Percentiles rank a stretch among this genome's conserved stretches.
Evolutionary conservation across 129 eudicot genomes (phyloP).

Genomic region (Arctium minus): DNA sequence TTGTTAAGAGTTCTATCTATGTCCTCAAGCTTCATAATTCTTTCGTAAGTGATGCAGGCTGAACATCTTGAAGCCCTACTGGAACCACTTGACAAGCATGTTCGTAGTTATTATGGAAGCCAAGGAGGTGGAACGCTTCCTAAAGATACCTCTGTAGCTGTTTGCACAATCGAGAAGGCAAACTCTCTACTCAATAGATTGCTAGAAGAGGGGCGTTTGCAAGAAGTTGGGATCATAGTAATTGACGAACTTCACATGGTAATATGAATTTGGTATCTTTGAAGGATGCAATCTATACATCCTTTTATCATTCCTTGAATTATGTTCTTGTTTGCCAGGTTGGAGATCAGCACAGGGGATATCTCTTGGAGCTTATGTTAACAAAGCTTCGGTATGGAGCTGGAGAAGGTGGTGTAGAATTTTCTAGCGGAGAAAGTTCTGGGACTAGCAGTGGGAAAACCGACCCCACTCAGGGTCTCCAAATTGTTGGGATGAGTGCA

Average conservation of each 20-base stretch:
- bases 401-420: slow-evolving; percentile 86
- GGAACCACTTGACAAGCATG: slow-evolving; percentile 87
- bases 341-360: slow-evolving; percentile 95
- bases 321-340: slow-evolving; percentile 51
- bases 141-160: slow-evolving; percentile 98
- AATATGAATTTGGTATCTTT: slow-evolving; percentile 23
- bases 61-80: slow-evolving; percentile 88
- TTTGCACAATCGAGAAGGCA: slow-evolving; percentile 97
- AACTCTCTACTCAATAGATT: slow-evolving; percentile 83
- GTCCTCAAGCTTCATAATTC: background rate
- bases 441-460: slow-evolving; percentile 72
- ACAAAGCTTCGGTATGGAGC: slow-evolving; percentile 95
- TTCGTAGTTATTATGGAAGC: slow-evolving; percentile 90
- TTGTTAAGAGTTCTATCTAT: background rate
- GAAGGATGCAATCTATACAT: slow-evolving; percentile 5
- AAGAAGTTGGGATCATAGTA: slow-evolving; percentile 95
- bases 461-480: slow-evolving; percentile 75
- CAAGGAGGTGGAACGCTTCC: slow-evolving; percentile 98
- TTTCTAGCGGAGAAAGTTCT: slow-evolving; percentile 89
- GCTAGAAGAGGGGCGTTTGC: slow-evolving; percentile 93
- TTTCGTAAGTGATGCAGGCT: slow-evolving; percentile 50
- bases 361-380: slow-evolving; percentile 89
- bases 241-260: slow-evolving; percentile 99
- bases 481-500: slow-evolving; percentile 99
- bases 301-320: background rate